Evolutionary conservation across 805 yeast species (phyloP).

Genomic region (Metschnikowia amazonensis): DNA sequence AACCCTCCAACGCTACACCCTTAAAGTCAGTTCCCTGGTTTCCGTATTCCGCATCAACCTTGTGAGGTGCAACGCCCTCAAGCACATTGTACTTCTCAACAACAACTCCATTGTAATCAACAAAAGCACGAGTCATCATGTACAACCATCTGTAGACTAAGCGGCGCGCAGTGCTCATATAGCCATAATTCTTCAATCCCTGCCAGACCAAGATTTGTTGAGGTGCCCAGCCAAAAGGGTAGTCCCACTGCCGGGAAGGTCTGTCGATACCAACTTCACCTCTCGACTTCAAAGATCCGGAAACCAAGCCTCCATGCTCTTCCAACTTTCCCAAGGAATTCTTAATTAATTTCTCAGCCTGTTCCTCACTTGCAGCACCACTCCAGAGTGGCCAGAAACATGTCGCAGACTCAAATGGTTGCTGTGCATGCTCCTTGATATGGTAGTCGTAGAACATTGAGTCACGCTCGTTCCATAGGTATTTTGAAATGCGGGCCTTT

Average conservation of each 20-base stretch:
- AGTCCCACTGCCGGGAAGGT: constrained; percentile 97
- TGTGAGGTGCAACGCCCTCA: constrained; percentile 76
- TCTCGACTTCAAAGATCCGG: constrained; percentile 73
- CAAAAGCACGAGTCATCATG: constrained; percentile 84
- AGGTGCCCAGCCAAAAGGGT: constrained; percentile 98
- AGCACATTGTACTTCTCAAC: constrained; percentile 95
- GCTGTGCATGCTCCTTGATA: constrained; percentile 50
- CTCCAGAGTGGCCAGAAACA: constrained; percentile 93
- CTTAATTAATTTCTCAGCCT: constrained; percentile 60
- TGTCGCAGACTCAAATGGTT: constrained; percentile 79
- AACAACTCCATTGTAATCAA: constrained; percentile 88
- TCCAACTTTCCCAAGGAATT: constrained; percentile 68
- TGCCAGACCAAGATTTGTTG: constrained; percentile 94
- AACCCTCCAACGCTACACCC: constrained; percentile 94
- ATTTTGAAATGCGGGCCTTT: constrained; percentile 53
- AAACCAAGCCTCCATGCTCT: constrained; percentile 81
- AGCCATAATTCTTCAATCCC: constrained; percentile 75
- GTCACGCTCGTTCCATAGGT: constrained; percentile 78
- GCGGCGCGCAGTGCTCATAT: constrained; percentile 57
- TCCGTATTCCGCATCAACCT: constrained; percentile 94
- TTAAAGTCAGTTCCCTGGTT: constrained; percentile 91
- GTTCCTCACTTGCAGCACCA: constrained; percentile 57
- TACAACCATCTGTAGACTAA: constrained; percentile 85
- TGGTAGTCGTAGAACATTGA: constrained; percentile 85
- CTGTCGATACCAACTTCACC: constrained; percentile 65